Evolutionary conservation across 768 basidiomycete genomes (phyloP), one percentile per base, ranked within the genome.

Genomic region (Lactifluus subvellereus): DNA sequence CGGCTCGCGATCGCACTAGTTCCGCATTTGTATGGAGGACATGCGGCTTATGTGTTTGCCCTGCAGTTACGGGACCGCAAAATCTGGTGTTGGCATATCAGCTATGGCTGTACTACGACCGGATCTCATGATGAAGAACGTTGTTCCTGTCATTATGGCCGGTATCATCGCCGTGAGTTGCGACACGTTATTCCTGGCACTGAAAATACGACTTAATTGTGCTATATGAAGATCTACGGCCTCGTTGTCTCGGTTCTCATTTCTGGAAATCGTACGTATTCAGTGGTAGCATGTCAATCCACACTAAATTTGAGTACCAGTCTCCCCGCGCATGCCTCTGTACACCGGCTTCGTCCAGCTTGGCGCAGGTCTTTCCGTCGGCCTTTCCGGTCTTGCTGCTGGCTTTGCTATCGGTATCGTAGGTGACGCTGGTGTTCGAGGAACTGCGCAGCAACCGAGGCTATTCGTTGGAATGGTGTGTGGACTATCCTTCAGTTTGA

Each of bases 141-240:
- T 61, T 16, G 85, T 98, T 52, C 95, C 95, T 53, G 94, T 98
- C 75, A 88, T 99, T 77, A 98, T 98, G 96, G 96, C 96, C 82
- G 96, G 96, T 98, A 98, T 98, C 80, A 98, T 98, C 77, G 96
- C 91, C 74, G 96, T 98, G 97, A 97, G 93, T 95, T 60, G 92
- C 96, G 69, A 86, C 97, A 62, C 87, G 94, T 66, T 96, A 81
- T 81, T 40, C 27, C 20, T 37, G 16, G 22, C 30, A 14, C 5
- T 20, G 8, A 7, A 13, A 42, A 27, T 33, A 6, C 20, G 11
- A 30, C 9, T 30, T 27, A 45, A 49, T 10, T 55, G n/a, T 20
- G 4, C 18, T 18, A 20, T 30, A 22, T 88, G 71, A 95, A 98
- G 91, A 96, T 98, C 71, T 98, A 99, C 77, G 97, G 97, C 72